phyloP scores from a whole-genome alignment of 2,329 filamentous ascomycete species.

The Dothidotthia symphoricarpi region DNA sequence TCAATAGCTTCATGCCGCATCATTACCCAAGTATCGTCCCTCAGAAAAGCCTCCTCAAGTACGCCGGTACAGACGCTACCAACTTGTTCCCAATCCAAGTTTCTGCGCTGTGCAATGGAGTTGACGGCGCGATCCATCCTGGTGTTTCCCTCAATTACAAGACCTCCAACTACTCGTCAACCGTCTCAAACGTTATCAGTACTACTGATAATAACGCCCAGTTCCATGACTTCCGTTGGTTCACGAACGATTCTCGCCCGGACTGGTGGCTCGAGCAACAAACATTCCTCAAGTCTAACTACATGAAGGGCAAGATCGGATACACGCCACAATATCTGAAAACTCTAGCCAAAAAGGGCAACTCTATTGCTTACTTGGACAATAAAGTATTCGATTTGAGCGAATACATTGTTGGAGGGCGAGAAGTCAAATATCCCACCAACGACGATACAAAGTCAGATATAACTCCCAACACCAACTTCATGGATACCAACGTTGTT shows the following conservation, averaged over 20 bases:
- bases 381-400: conserved; percentile 85
- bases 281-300: conserved; percentile 71
- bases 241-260: conserved; percentile 74
- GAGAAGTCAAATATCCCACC: conserved; percentile 57
- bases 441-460: conserved; percentile 49
- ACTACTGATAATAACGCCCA: conserved; percentile 67
- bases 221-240: conserved; percentile 92
- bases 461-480: conserved; percentile 59
- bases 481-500: conserved; percentile 75
- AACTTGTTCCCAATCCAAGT: conserved; percentile 91
- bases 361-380: conserved; percentile 75
- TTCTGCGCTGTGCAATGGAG: conserved; percentile 82
- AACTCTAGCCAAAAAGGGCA: conserved; percentile 63
- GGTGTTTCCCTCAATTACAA: conserved; percentile 84
- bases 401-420: conserved; percentile 74
- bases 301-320: conserved; percentile 82
- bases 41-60: conserved; percentile 66
- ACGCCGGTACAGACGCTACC: conserved; percentile 85
- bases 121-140: conserved; percentile 63
- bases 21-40: conserved; percentile 75
- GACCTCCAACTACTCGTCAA: conserved; percentile 68
- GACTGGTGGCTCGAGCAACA: conserved; percentile 95
- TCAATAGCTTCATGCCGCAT: conserved; percentile 67
- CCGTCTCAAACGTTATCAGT: conserved; percentile 62
- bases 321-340: conserved; percentile 76